phyloP scores from a whole-genome alignment of 257 asterid genomes.

The Schizonepeta tenuifolia region DNA sequence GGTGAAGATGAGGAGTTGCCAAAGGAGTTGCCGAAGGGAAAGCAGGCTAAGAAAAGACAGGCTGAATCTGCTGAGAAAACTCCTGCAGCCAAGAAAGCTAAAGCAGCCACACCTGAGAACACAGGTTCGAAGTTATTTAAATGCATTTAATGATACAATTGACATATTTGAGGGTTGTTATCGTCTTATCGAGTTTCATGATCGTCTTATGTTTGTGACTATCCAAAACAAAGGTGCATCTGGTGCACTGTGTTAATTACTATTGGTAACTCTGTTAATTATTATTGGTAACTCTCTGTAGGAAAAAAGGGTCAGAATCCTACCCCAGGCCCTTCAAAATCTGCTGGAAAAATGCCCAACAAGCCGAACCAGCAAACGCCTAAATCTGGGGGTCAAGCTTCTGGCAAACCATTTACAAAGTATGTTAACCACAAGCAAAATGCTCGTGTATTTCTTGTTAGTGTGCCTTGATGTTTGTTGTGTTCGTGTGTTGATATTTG shows the following conservation, averaged over 20 bases:
- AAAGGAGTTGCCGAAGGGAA: conserved; percentile 49
- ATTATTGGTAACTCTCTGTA: background rate
- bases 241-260: too few species aligned
- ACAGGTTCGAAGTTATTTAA: conserved; percentile 41
- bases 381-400: conserved; percentile 37
- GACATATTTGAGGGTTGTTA: background rate
- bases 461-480: background rate
- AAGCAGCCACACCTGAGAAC: conserved; percentile 48
- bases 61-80: conserved; percentile 40
- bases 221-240: background rate
- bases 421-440: background rate
- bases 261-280: too few species aligned
- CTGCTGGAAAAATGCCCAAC: conserved; percentile 37
- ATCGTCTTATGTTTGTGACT: background rate
- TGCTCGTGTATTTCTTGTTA: background rate
- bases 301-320: conserved; percentile 43
- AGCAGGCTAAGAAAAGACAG: conserved; percentile 55
- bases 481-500: too few species aligned
- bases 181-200: background rate
- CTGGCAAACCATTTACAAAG: conserved; percentile 40
- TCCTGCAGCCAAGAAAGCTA: conserved; percentile 57
- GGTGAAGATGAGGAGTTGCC: conserved; percentile 42
- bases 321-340: conserved; percentile 37
- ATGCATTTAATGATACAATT: too few species aligned
- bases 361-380: conserved; percentile 38